phyloP scores from a whole-genome alignment of 441 rosid species.

The Raphanus hybrid region DNA sequence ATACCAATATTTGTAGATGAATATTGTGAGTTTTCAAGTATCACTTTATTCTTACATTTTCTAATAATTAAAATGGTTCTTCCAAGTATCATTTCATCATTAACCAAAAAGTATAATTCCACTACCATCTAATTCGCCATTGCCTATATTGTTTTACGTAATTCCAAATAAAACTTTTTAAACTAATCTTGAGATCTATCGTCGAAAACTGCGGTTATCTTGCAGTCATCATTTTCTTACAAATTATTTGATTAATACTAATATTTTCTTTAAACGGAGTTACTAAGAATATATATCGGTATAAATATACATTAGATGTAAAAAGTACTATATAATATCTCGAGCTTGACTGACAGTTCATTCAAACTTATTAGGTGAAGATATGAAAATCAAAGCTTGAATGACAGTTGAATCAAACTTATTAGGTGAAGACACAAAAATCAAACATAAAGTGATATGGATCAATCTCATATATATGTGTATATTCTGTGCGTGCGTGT shows the following conservation, averaged over 20 bases:
- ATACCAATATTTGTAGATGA: slow-evolving; percentile 15
- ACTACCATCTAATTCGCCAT: background rate
- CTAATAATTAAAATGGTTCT: slow-evolving; percentile 3
- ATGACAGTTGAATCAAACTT: slow-evolving; percentile 5
- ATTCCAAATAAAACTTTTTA: background rate
- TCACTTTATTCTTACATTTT: slow-evolving; percentile 5
- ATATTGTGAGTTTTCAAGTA: background rate
- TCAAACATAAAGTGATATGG: slow-evolving; percentile 8
- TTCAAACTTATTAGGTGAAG: slow-evolving; percentile 13
- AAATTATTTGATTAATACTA: background rate
- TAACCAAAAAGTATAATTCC: background rate
- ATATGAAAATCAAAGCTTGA: slow-evolving; percentile 23
- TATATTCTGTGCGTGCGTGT: background rate
- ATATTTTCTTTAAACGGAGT: background rate
- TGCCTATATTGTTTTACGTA: background rate
- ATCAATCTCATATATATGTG: background rate
- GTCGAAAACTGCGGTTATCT: background rate
- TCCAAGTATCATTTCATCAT: slow-evolving; percentile 5
- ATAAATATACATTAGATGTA: background rate
- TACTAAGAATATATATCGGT: background rate
- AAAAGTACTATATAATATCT: slow-evolving; percentile 1
- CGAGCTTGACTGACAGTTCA: slow-evolving; percentile 12
- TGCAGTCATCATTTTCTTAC: background rate
- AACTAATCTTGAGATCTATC: background rate
- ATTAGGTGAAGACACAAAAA: slow-evolving; percentile 11